Percentiles rank a stretch among this genome's conserved stretches.
Evolutionary conservation across 306 rosid species (phyloP).

Genomic region (Geum urbanum): DNA sequence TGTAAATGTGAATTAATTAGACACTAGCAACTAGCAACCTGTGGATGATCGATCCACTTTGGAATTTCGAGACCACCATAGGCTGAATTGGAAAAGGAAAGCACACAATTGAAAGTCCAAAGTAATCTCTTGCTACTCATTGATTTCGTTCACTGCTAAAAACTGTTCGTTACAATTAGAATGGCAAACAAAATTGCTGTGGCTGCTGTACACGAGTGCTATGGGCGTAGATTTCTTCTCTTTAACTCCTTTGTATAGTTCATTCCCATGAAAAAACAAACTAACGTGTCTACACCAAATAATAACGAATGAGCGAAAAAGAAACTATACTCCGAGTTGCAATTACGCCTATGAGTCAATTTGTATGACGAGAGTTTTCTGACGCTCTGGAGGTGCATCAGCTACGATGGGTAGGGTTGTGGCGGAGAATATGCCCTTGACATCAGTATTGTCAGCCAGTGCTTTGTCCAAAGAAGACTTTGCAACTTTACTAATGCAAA

Average conservation of each 20-base stretch:
- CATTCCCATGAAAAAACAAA: not conserved
- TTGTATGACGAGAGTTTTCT: constrained; percentile 29
- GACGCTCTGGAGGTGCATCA: constrained; percentile 16
- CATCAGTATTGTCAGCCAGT: constrained; percentile 35
- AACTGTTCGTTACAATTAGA: not conserved
- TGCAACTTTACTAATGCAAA: constrained; percentile 49
- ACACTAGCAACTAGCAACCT: constrained; percentile 2
- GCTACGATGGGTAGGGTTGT: constrained; percentile 26
- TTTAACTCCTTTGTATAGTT: not conserved
- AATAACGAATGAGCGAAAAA: not conserved
- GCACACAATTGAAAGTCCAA: not conserved
- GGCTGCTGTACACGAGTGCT: not conserved
- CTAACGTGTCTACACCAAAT: constrained; percentile 11
- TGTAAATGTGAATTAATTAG: not conserved
- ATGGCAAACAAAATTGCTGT: not conserved
- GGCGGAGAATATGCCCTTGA: constrained; percentile 21
- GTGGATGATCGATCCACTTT: not conserved
- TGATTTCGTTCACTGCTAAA: not conserved
- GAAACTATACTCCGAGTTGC: constrained; percentile 9
- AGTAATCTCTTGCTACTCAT: not conserved
- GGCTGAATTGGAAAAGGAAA: not conserved
- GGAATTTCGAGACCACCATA: not conserved
- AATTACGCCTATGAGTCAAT: constrained; percentile 24
- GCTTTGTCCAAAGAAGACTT: constrained; percentile 52
- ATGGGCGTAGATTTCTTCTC: not conserved